A percentile compares a stretch with the other conserved stretches of the same genome.
These are phyloP conservation scores for Myxozyma nipponensis DNA, from an alignment of 805 yeast species.

Conservation along the genomic window DNA sequence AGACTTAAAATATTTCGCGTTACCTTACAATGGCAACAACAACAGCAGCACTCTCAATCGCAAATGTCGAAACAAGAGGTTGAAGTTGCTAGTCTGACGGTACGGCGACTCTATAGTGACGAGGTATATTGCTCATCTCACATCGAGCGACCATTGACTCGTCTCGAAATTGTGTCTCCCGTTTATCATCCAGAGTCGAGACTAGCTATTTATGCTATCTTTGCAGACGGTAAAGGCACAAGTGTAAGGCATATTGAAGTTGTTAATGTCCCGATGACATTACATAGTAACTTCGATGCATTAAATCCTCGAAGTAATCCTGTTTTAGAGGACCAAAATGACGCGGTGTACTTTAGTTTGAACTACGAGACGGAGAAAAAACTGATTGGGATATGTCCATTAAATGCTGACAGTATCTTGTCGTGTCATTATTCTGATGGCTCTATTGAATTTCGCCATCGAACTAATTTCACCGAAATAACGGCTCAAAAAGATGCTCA, in stretches of 20 bases:
- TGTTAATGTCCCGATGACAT: conserved; percentile 14
- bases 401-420: conserved; percentile 11
- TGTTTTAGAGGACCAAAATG: conserved; percentile 15
- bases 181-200: conserved; percentile 26
- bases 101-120: conserved; percentile 9
- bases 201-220: conserved; percentile 10
- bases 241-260: conserved; percentile 18
- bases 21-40: conserved; percentile 31
- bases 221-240: conserved; percentile 10
- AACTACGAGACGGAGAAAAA: conserved; percentile 3
- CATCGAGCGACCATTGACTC: conserved; percentile 11
- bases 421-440: conserved; percentile 20
- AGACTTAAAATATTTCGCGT: conserved; percentile 33
- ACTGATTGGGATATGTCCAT: conserved; percentile 7
- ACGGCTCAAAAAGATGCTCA: conserved; percentile 10
- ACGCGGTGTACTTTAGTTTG: conserved; percentile 11
- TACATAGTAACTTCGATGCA: conserved; percentile 24
- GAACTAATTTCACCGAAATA: conserved; percentile 6
- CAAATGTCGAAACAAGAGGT: conserved; percentile 3
- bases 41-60: background rate
- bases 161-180: conserved; percentile 26
- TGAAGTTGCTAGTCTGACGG: conserved; percentile 11
- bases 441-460: conserved; percentile 20
- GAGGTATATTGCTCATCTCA: conserved; percentile 14
- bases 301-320: conserved; percentile 18